Percentiles rank a stretch among this genome's conserved stretches.
Conservation (phyloP, 73 alveolate genomes). For the Breviolum minutum region DNA sequence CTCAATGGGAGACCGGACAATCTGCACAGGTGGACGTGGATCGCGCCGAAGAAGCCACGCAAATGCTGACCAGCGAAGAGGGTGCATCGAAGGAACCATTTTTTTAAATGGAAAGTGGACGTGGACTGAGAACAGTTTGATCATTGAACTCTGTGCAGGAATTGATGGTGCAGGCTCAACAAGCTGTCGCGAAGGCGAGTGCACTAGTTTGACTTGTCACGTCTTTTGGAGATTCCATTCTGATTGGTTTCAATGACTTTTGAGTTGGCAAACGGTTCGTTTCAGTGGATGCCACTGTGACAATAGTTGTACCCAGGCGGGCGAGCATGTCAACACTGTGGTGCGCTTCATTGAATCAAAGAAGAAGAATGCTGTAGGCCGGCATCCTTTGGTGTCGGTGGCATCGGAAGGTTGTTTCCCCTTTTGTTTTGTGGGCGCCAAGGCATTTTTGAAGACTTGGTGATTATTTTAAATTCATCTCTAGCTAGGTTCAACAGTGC, state of each 20-base stretch:
- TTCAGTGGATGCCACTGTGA: background rate
- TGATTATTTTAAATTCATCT: background rate
- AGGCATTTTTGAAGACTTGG: background rate
- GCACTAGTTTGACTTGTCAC: background rate
- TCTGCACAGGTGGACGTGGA: constrained; percentile 69
- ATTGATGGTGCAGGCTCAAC: constrained; percentile 73
- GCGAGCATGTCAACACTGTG: constrained; percentile 65
- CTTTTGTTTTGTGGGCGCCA: background rate
- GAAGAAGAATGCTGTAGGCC: constrained; percentile 65
- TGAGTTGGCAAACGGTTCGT: background rate
- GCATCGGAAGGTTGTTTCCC: background rate
- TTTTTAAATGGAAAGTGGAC: background rate
- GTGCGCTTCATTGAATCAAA: constrained; percentile 58
- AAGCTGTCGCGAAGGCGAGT: constrained; percentile 61
- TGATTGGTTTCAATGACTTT: no score
- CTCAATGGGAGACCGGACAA: background rate
- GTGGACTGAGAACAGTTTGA: no score
- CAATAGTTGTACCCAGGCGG: constrained; percentile 21
- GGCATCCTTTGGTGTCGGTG: background rate
- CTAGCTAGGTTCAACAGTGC: no score
- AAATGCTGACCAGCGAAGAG: constrained; percentile 37
- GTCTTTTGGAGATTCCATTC: no score
- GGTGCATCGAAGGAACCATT: constrained; percentile 5
- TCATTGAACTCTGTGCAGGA: constrained; percentile 21
- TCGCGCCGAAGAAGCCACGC: constrained; percentile 77